Conservation (phyloP, 1,284 basidiomycete species). For the Puccinia polysora region DNA sequence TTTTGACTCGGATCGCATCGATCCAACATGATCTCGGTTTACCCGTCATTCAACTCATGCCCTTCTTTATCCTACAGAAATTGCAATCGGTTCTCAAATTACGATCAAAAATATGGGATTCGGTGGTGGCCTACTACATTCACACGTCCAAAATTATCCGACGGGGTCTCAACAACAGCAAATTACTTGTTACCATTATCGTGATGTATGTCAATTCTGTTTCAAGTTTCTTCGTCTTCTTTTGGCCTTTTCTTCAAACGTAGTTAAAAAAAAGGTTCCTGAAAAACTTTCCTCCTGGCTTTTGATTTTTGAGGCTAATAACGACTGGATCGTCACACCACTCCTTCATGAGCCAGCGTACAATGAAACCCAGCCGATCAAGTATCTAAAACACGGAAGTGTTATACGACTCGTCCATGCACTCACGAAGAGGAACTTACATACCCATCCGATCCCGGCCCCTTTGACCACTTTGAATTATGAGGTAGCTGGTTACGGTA, state of each 20-base stretch:
- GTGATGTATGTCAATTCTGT: conserved; percentile 61
- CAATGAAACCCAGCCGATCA: conserved; percentile 64
- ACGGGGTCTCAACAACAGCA: conserved; percentile 91
- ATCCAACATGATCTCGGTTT: too few species aligned
- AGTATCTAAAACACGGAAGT: conserved; percentile 72
- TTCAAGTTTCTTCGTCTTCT: too few species aligned
- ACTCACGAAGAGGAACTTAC: conserved; percentile 81
- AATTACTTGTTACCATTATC: conserved; percentile 99
- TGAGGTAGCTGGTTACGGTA: conserved; percentile 91
- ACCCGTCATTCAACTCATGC: too few species aligned
- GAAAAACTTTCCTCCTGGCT: not conserved
- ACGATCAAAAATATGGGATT: conserved; percentile 97
- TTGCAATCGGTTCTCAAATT: conserved; percentile 82
- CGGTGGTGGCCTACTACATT: conserved; percentile 92
- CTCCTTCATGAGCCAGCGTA: conserved; percentile 69
- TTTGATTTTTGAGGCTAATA: conserved; percentile 61
- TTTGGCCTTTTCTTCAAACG: too few species aligned
- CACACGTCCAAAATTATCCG: conserved; percentile 90
- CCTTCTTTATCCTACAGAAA: conserved; percentile 58
- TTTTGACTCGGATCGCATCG: too few species aligned
- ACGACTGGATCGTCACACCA: conserved; percentile 80
- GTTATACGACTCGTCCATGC: conserved; percentile 74
- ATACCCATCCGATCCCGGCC: conserved; percentile 80
- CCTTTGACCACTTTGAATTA: conserved; percentile 84
- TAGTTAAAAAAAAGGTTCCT: too few species aligned